These are phyloP conservation scores for Amanita thiersii DNA, from an alignment of 768 basidiomycete genomes.

Conservation along the genomic window DNA sequence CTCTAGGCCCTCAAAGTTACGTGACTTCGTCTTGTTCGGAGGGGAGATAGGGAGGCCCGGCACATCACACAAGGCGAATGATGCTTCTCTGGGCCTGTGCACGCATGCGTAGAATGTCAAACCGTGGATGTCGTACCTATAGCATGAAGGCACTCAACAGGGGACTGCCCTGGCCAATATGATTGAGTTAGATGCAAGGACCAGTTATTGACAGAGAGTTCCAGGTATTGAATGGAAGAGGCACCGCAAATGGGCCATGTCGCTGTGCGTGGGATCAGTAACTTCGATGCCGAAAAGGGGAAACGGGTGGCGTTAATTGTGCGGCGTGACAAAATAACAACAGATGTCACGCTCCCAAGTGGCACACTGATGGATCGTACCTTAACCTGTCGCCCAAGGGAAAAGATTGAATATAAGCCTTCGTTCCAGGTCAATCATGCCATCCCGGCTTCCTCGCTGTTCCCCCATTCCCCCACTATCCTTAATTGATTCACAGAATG, in stretches of 20 bases:
- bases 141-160: constrained; percentile 5
- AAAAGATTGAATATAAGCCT: constrained; percentile 3
- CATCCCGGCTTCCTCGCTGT: constrained; percentile 7
- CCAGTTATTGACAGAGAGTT: too few species aligned
- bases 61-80: background rate
- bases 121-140: too few species aligned
- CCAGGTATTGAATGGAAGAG: too few species aligned
- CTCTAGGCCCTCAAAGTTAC: background rate
- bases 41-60: constrained; percentile 7
- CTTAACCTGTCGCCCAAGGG: background rate
- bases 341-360: background rate
- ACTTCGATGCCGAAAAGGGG: background rate
- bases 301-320: background rate
- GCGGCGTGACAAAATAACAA: background rate
- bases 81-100: too few species aligned
- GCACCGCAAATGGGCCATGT: too few species aligned
- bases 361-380: constrained; percentile 5
- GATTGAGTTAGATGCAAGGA: constrained; percentile 5
- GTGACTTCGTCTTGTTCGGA: background rate
- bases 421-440: background rate
- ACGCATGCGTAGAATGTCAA: too few species aligned
- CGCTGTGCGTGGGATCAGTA: too few species aligned
- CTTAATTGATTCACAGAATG: constrained; percentile 12
- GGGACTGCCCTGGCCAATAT: constrained; percentile 3
- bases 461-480: constrained; percentile 6